These are phyloP conservation scores for Neonothopanus nambi DNA, from an alignment of 1,284 basidiomycete species.

Conservation along the genomic window DNA sequence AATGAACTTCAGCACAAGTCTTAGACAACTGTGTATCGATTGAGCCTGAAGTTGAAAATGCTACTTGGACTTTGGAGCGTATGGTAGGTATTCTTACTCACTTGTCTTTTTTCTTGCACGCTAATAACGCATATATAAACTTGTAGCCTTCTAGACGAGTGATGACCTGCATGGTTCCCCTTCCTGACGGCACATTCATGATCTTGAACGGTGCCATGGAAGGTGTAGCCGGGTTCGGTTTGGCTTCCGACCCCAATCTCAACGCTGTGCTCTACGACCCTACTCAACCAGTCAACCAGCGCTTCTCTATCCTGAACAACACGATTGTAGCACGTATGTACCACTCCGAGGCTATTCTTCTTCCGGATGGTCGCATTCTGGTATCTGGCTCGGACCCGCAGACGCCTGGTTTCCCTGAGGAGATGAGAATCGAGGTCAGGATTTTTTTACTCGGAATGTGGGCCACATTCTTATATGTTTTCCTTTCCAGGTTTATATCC, in stretches of 20 bases:
- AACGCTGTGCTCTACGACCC: constrained; percentile 72
- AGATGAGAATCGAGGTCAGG: constrained; percentile 64
- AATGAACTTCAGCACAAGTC: constrained; percentile 40
- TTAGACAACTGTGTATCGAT: constrained; percentile 73
- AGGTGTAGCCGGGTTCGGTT: constrained; percentile 73
- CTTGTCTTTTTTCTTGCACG: too few relatives aligned
- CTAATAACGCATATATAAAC: not conserved
- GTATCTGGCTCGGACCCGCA: constrained; percentile 76
- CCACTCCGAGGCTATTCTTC: constrained; percentile 72
- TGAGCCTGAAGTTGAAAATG: constrained; percentile 55
- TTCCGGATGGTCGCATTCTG: constrained; percentile 61
- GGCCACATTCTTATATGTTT: constrained; percentile 10
- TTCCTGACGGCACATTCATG: constrained; percentile 75
- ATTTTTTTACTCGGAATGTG: constrained; percentile 17
- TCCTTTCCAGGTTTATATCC: constrained; percentile 47
- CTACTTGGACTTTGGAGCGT: constrained; percentile 68
- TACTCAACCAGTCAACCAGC: constrained; percentile 52
- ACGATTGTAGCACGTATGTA: constrained; percentile 82
- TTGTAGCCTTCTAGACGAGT: constrained; percentile 77
- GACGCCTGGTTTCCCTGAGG: constrained; percentile 60
- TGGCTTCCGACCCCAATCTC: constrained; percentile 64
- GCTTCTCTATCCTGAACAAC: constrained; percentile 65
- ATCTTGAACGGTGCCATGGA: constrained; percentile 70
- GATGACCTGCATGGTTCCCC: constrained; percentile 69
- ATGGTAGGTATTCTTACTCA: constrained; percentile 52